Evolutionary conservation across 2,329 filamentous ascomycete genomes (phyloP), one percentile per base, ranked within the genome.

Genomic region (Aspergillus tanneri): DNA sequence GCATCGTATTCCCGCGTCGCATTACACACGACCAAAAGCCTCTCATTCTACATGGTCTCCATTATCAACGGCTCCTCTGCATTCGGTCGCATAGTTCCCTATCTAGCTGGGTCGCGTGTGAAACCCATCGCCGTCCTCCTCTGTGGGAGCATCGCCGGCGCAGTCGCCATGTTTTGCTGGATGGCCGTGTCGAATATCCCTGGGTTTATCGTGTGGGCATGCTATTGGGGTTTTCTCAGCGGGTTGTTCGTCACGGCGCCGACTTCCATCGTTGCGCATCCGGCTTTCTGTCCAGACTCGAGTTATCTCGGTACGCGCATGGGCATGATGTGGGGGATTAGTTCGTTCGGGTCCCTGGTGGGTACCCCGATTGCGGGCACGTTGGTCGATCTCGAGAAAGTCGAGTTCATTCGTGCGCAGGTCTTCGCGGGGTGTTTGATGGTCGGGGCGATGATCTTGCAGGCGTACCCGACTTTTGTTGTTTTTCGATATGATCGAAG

Each of bases 31-130:
- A 63, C 65, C 2, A 80, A 78, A 1, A 59, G 59, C 18, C 55
- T 77, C 4, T 70, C 69, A 1, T 62, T 68, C 12, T 79, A 80
- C 49, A 66, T 80, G 19, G 62, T 81, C 4, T 65, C 78, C 2
- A 74, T 81, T 38, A 69, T 80, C 41, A 81, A 80, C 59, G 76
- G 72, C 1, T 71, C 74, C 0, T 76, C 76, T 0, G 66, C 78
- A 6, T 66, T 76, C 6, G 78, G 79, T 0, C 72, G 79, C 5
- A 64, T 80, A 1, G 57, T 77, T 0, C 77, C 76, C 0, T 72
- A 72, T 3, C 66, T 74, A 6, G 50, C 79, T 4, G 75, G 60
- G 3, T 38, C 50, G 3, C 61, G 58, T 16, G 50, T 65, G 0
- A 64, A 63, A 3, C 62, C 63, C 0, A 61, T 63, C 8, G 39